Conservation (phyloP, 2,329 filamentous ascomycete genomes). For the Eutypa lata region DNA sequence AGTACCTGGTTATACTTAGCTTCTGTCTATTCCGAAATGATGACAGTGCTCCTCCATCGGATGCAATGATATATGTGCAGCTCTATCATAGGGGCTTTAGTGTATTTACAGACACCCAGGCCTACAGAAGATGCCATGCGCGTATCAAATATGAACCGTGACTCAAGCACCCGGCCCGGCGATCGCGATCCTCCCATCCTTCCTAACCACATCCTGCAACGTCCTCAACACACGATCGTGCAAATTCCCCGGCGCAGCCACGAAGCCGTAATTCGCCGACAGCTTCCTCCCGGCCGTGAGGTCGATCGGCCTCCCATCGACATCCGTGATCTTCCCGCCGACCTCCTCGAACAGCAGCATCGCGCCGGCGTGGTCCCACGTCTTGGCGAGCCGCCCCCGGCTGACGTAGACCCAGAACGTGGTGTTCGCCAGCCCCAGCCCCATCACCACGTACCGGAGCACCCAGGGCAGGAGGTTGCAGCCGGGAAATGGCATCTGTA, state of each 20-base stretch:
- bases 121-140: too few species aligned
- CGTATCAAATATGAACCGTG: too few species aligned
- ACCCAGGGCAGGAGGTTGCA: conserved; percentile 57
- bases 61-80: too few species aligned
- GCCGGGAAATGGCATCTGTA: conserved; percentile 43
- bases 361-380: conserved; percentile 60
- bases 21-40: too few species aligned
- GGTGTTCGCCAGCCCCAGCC: conserved; percentile 49
- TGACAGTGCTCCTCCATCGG: too few species aligned
- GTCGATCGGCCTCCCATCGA: conserved; percentile 50
- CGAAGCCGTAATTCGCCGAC: conserved; percentile 51
- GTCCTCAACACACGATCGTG: conserved; percentile 42
- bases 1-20: too few species aligned
- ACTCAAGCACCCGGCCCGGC: too few species aligned
- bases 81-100: too few species aligned
- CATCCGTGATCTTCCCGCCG: conserved; percentile 53
- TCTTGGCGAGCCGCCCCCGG: conserved; percentile 46
- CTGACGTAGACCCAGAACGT: conserved; percentile 56
- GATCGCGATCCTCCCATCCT: background rate
- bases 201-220: conserved; percentile 22
- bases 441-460: conserved; percentile 51
- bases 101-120: too few species aligned
- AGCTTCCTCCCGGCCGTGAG: conserved; percentile 47
- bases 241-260: conserved; percentile 45
- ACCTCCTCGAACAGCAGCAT: conserved; percentile 58